Base-by-base conservation (phyloP, 768 basidiomycete species). In the Leucosporidium scottii region DNA sequence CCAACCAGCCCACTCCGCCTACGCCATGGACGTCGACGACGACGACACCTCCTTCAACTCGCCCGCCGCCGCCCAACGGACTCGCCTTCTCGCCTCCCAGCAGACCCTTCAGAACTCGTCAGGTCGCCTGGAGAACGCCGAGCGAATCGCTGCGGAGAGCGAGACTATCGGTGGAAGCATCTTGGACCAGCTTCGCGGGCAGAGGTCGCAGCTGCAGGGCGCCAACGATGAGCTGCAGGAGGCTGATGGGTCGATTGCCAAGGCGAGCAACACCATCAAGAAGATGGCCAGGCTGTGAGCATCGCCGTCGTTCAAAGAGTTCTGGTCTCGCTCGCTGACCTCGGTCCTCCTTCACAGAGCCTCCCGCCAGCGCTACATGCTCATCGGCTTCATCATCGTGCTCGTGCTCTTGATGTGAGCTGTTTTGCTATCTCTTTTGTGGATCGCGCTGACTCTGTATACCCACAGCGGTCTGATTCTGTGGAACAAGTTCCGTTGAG, bases 101-200 rank as follows among this genome's bases (percentile, higher is more conserved):
- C 39, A 39, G 27, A 53, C 49, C 0, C 60, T 73, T 47, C 49
- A 55, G 25, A 49, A 57, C 17, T 65, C 72, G 3, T 70, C 74
- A 12, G 68, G 73, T 25, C 67, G 80, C 34, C 67, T 81, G 21
- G 79, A 80, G 30, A 79, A 79, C 61, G 77, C 79, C 1, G 78
- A 79, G 49, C 71, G 79, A n/a, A 78, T 80, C 17, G 79, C 80
- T 10, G 67, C 78, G 39, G 80, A 81, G 74, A 79, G 78, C 12
- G 80, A 81, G 60, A 78, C 78, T 73, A 77, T 81, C 21, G 80
- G 80, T 0, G 78, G 77, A 27, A 77, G 76, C 36, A 78, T 80
- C 28, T 60, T 81, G 58, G 66, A 76, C 55, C 78, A 78, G 65
- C 65, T 81, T 20, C 68, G 78, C 44, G 78, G 79, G 6, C 80